phyloP scores from a whole-genome alignment of 805 yeast genomes.

The Ogataea allantospora region DNA sequence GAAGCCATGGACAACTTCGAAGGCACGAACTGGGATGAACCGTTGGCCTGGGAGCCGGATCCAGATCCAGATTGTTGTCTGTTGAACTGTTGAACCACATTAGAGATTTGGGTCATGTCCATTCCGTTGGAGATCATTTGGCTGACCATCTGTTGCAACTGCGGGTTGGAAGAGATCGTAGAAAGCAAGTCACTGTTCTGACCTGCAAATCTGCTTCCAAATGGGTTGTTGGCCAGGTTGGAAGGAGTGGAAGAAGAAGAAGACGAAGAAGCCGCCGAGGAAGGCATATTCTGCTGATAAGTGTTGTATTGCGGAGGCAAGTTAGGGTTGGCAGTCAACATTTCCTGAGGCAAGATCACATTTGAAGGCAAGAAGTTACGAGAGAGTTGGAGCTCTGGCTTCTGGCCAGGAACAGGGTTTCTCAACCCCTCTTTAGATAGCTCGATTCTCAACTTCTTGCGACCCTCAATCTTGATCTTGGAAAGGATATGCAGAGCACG shows the following conservation, averaged over 20 bases:
- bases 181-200: conserved; percentile 25
- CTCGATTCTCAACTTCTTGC: conserved; percentile 54
- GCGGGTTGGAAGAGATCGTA: conserved; percentile 30
- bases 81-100: conserved; percentile 30
- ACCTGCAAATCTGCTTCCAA: conserved; percentile 20
- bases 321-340: conserved; percentile 29
- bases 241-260: conserved; percentile 17
- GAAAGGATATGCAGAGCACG: conserved; percentile 44
- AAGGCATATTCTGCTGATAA: conserved; percentile 16
- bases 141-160: conserved; percentile 34
- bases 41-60: conserved; percentile 14
- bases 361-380: conserved; percentile 52
- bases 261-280: conserved; percentile 17
- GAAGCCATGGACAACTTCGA: conserved; percentile 53
- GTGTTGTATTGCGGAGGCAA: conserved; percentile 27
- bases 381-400: conserved; percentile 43
- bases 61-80: conserved; percentile 19
- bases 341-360: conserved; percentile 56
- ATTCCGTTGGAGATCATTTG: conserved; percentile 37
- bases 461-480: conserved; percentile 44
- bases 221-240: conserved; percentile 12
- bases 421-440: conserved; percentile 60
- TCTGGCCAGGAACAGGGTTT: conserved; percentile 36
- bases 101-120: conserved; percentile 34
- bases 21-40: conserved; percentile 34